Percentiles rank a stretch among this genome's conserved stretches.
phyloP scores from a whole-genome alignment of 495 filamentous ascomycete species.

The Neurospora intermedia region DNA sequence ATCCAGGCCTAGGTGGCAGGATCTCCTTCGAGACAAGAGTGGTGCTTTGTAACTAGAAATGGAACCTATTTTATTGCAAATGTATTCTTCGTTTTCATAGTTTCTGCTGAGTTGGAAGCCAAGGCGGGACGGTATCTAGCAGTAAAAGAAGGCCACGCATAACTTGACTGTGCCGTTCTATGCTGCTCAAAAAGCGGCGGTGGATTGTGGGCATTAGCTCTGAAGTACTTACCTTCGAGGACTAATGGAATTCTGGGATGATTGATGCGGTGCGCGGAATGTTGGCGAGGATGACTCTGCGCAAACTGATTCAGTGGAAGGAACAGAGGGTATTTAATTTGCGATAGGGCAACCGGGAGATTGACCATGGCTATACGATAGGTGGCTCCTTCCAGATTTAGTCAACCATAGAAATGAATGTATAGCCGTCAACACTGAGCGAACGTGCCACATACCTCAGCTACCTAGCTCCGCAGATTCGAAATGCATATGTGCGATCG shows the following conservation, averaged over 20 bases:
- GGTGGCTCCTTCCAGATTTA: too few species aligned
- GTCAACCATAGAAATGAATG: too few species aligned
- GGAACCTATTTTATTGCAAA: neutral
- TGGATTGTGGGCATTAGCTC: too few species aligned
- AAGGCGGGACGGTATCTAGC: neutral
- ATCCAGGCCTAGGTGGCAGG: neutral
- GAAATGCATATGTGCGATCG: neutral
- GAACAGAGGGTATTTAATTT: too few species aligned
- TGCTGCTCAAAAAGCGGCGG: too few species aligned
- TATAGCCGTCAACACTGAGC: too few species aligned
- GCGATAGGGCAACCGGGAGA: neutral
- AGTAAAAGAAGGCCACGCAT: neutral
- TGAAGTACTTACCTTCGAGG: too few species aligned
- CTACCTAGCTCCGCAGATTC: neutral
- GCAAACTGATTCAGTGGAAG: too few species aligned
- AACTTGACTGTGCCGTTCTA: too few species aligned
- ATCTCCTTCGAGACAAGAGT: neutral
- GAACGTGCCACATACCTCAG: too few species aligned
- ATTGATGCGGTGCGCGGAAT: neutral
- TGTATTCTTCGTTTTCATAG: neutral
- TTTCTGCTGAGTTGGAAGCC: neutral
- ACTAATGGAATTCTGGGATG: too few species aligned
- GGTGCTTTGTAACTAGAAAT: neutral
- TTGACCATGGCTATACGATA: too few species aligned
- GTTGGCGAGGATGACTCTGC: neutral